These are phyloP conservation scores for Phytopythium sindhum DNA, from an alignment of 352 stramenopile genomes.

Conservation along the genomic window DNA sequence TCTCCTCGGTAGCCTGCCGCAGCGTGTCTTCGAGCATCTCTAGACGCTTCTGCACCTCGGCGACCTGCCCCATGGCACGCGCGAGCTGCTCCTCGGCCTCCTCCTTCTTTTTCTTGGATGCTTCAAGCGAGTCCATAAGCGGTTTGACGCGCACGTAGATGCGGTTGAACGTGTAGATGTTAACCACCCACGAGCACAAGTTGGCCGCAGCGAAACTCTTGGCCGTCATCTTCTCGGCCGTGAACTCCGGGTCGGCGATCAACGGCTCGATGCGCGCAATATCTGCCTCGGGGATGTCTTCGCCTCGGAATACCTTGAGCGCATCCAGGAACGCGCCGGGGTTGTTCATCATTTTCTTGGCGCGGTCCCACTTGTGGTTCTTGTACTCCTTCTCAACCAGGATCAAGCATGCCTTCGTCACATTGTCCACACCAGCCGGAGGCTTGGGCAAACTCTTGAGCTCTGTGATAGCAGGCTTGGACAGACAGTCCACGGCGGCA, in stretches of 20 bases:
- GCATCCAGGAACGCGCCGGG: constrained; percentile 93
- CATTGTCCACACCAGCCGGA: constrained; percentile 93
- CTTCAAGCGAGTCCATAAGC: constrained; percentile 96
- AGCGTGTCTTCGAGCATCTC: constrained; percentile 92
- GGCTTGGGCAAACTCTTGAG: constrained; percentile 96
- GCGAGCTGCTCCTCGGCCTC: constrained; percentile 92
- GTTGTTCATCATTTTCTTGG: constrained; percentile 99
- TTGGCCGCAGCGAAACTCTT: constrained; percentile 97
- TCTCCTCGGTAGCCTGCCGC: constrained; percentile 93
- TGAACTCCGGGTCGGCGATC: constrained; percentile 93
- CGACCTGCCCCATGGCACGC: constrained; percentile 90
- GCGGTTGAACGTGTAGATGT: constrained; percentile 98
- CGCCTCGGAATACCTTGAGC: constrained; percentile 91
- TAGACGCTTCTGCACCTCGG: constrained; percentile 91
- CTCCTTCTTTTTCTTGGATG: constrained; percentile 91
- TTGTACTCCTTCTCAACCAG: constrained; percentile 98
- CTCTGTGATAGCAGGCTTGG: constrained; percentile 95
- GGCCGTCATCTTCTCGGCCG: constrained; percentile 94
- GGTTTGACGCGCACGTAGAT: constrained; percentile 99
- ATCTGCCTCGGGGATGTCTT: constrained; percentile 95
- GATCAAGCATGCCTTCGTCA: constrained; percentile 96
- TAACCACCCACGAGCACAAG: constrained; percentile 97
- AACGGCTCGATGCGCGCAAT: constrained; percentile 91
- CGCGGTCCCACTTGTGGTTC: constrained; percentile 97
- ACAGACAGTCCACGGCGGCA: constrained; percentile 95